These are phyloP conservation scores for Microcyclospora tardicrescens DNA, from an alignment of 2,329 filamentous ascomycete genomes.

Conservation along the genomic window DNA sequence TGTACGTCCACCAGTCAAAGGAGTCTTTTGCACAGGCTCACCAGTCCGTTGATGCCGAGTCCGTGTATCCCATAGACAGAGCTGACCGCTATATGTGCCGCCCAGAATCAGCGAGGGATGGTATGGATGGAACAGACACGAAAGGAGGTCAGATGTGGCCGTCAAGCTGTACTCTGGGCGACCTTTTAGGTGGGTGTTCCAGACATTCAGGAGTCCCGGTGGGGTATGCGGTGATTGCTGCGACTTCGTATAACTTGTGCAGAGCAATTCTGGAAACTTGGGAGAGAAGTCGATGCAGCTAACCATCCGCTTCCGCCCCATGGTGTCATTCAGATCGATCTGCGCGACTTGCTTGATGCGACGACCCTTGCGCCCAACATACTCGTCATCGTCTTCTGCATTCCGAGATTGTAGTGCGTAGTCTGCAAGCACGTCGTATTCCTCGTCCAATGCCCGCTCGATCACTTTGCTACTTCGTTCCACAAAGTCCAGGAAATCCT, in stretches of 20 bases:
- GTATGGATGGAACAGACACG: slow-evolving; percentile 96
- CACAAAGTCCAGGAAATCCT: slow-evolving; percentile 90
- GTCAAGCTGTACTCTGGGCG: slow-evolving; percentile 95
- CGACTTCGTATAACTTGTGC: slow-evolving; percentile 89
- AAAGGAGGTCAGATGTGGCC: slow-evolving; percentile 86
- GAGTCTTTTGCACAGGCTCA: slow-evolving; percentile 84
- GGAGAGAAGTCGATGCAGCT: slow-evolving; percentile 91
- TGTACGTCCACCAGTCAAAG: slow-evolving; percentile 67
- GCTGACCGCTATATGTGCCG: slow-evolving; percentile 91
- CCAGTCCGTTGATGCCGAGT: slow-evolving; percentile 52
- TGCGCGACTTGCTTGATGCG: slow-evolving; percentile 79
- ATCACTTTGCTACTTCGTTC: slow-evolving; percentile 95
- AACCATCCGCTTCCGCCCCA: slow-evolving; percentile 98
- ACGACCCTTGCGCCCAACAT: slow-evolving; percentile 57
- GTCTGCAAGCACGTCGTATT: slow-evolving; percentile 91
- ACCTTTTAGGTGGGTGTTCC: slow-evolving; percentile 91
- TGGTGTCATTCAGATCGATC: slow-evolving; percentile 68
- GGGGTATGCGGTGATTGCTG: slow-evolving; percentile 60
- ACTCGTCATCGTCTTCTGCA: slow-evolving; percentile 69
- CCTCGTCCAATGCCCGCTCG: slow-evolving; percentile 84
- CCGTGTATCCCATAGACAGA: slow-evolving; percentile 92
- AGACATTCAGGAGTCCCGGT: slow-evolving; percentile 85
- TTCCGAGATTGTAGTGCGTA: slow-evolving; percentile 69
- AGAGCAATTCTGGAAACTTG: slow-evolving; percentile 76
- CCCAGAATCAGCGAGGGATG: slow-evolving; percentile 94